Percentiles rank a stretch among this genome's conserved stretches.
Evolutionary conservation across 2,329 filamentous ascomycete genomes (phyloP).

Genomic region (Plectosphaerella cucumerina): DNA sequence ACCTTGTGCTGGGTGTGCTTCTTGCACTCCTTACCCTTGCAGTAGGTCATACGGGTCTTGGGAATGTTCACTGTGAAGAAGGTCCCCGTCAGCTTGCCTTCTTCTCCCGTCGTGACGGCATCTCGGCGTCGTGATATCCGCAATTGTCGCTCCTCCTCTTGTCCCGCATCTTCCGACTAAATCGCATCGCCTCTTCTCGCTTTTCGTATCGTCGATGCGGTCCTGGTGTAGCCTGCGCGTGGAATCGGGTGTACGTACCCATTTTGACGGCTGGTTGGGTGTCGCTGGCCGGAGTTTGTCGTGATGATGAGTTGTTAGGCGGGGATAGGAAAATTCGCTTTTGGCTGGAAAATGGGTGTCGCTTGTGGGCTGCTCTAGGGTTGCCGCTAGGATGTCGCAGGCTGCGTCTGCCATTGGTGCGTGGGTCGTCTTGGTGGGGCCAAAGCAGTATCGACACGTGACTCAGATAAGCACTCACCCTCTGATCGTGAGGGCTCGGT

Average conservation of each 20-base stretch:
- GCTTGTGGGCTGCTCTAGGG: constrained; percentile 11
- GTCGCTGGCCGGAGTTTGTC: constrained; percentile 14
- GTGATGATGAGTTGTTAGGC: constrained; percentile 11
- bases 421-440: background rate
- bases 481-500: no score
- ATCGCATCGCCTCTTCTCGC: constrained; percentile 1
- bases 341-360: constrained; percentile 11
- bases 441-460: background rate
- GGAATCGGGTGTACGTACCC: constrained; percentile 9
- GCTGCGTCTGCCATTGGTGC: background rate
- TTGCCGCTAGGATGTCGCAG: background rate
- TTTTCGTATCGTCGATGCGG: constrained; percentile 3
- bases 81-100: constrained; percentile 22
- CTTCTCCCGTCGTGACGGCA: background rate
- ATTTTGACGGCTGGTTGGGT: constrained; percentile 16
- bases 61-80: constrained; percentile 84
- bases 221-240: background rate
- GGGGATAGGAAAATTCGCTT: constrained; percentile 6
- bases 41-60: constrained; percentile 96
- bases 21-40: constrained; percentile 92
- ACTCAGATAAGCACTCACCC: background rate
- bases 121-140: background rate
- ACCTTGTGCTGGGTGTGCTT: constrained; percentile 92
- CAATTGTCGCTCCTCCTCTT: background rate
- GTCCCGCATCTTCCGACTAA: background rate